Evolutionary conservation across 2,329 filamentous ascomycete species (phyloP).

Genomic region (Chrysosporium keratinophilum): DNA sequence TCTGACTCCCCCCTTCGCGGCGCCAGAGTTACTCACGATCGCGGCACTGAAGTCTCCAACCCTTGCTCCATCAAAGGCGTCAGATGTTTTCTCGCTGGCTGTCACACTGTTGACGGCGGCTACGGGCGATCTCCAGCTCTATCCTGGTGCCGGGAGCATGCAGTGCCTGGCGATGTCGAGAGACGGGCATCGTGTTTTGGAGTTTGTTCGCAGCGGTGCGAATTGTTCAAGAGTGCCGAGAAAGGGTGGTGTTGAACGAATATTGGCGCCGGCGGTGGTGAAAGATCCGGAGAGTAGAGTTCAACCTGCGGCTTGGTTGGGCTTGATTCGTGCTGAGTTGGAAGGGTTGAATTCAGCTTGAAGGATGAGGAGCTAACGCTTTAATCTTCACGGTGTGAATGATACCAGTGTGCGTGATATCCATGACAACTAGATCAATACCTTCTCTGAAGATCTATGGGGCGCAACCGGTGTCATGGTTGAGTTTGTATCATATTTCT

Average conservation of each 20-base stretch:
- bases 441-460: too few species aligned
- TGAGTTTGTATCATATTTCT: too few species aligned
- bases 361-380: too few species aligned
- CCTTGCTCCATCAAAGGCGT: constrained; percentile 29
- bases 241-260: constrained; percentile 33
- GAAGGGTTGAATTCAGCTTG: background rate
- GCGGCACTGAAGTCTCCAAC: constrained; percentile 25
- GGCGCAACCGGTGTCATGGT: too few species aligned
- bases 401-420: too few species aligned
- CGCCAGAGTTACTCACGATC: constrained; percentile 35
- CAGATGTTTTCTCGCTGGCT: constrained; percentile 39
- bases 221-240: constrained; percentile 32
- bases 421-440: too few species aligned
- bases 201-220: constrained; percentile 30
- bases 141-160: constrained; percentile 31
- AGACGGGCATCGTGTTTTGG: constrained; percentile 36
- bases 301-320: constrained; percentile 26
- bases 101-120: constrained; percentile 37
- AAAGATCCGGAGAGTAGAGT: constrained; percentile 31
- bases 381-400: too few species aligned
- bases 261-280: constrained; percentile 30
- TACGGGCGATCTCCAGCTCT: constrained; percentile 38
- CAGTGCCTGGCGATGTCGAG: constrained; percentile 36
- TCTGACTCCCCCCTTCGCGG: constrained; percentile 37
- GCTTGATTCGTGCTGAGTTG: constrained; percentile 11